phyloP scores from a whole-genome alignment of 2,329 filamentous ascomycete species.

The Aspergillus calidoustus region DNA sequence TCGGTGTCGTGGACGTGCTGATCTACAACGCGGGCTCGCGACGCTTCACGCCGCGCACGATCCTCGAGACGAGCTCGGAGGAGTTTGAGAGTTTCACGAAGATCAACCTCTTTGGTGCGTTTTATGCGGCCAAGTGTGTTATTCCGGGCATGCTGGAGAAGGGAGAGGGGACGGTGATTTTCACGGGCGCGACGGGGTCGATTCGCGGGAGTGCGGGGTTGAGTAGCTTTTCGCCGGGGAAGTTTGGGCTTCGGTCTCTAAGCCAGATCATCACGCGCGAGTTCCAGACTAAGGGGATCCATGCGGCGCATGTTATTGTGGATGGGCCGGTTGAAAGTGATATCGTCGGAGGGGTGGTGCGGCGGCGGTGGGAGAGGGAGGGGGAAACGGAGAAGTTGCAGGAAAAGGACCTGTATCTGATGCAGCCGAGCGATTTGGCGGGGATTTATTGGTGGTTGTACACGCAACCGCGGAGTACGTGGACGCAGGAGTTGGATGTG shows the following conservation, averaged over 20 bases:
- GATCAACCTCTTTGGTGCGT: constrained; percentile 24
- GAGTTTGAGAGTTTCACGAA: constrained; percentile 23
- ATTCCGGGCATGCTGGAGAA: constrained; percentile 21
- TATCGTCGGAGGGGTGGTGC: constrained; percentile 17
- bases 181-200: constrained; percentile 23
- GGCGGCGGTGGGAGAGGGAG: constrained; percentile 20
- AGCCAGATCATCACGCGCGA: constrained; percentile 23
- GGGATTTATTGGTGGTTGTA: constrained; percentile 24
- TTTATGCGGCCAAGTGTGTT: constrained; percentile 18
- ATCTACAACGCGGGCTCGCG: constrained; percentile 25
- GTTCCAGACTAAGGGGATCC: constrained; percentile 20
- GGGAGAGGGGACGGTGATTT: constrained; percentile 19
- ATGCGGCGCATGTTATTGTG: constrained; percentile 24
- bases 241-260: constrained; percentile 23
- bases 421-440: constrained; percentile 24
- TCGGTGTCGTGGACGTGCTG: constrained; percentile 21
- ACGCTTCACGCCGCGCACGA: constrained; percentile 19
- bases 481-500: constrained; percentile 27
- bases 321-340: constrained; percentile 26
- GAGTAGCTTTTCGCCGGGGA: constrained; percentile 22
- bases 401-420: constrained; percentile 24
- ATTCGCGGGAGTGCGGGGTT: constrained; percentile 21
- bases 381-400: constrained; percentile 16
- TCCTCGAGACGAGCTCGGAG: constrained; percentile 19
- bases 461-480: constrained; percentile 23